Percentiles rank a stretch among this genome's conserved stretches.
These are phyloP conservation scores for Eucalyptus microcorys DNA, from an alignment of 345 rosid species.

Conservation along the genomic window DNA sequence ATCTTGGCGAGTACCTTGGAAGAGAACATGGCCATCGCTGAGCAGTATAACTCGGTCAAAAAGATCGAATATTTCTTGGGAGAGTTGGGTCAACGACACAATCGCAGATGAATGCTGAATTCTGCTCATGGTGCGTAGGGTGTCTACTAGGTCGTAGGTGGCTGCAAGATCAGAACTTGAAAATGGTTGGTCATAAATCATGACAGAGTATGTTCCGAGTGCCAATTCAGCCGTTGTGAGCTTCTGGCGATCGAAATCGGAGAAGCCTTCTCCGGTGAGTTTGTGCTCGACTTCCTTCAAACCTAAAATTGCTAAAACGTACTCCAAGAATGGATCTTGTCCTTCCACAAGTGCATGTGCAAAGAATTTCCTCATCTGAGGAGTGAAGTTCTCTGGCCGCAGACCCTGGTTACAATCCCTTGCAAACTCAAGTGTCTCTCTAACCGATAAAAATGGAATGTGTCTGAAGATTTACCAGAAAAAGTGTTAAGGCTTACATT, in stretches of 20 bases:
- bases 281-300: constrained; percentile 10
- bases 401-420: constrained; percentile 25
- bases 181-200: constrained; percentile 20
- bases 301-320: constrained; percentile 10
- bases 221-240: constrained; percentile 20
- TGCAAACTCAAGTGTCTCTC: constrained; percentile 24
- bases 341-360: constrained; percentile 26
- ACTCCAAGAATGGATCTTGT: constrained; percentile 21
- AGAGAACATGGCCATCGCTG: constrained; percentile 3
- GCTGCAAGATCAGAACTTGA: constrained; percentile 9
- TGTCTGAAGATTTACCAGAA: constrained; percentile 3
- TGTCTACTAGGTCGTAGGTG: constrained; percentile 11
- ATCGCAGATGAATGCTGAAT: constrained; percentile 18
- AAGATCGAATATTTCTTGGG: constrained; percentile 13
- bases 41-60: constrained; percentile 14
- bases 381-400: constrained; percentile 17
- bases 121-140: constrained; percentile 15
- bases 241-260: constrained; percentile 12
- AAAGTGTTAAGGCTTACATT: neutral
- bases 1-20: constrained; percentile 21
- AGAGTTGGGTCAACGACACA: constrained; percentile 8
- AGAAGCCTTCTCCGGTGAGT: constrained; percentile 10
- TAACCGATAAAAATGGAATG: constrained; percentile 18
- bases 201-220: constrained; percentile 8
- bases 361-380: constrained; percentile 22